Percentiles rank a stretch among this genome's conserved stretches.
Conservation (phyloP, 129 eudicot genomes). For the Flaveria ramosissima region DNA sequence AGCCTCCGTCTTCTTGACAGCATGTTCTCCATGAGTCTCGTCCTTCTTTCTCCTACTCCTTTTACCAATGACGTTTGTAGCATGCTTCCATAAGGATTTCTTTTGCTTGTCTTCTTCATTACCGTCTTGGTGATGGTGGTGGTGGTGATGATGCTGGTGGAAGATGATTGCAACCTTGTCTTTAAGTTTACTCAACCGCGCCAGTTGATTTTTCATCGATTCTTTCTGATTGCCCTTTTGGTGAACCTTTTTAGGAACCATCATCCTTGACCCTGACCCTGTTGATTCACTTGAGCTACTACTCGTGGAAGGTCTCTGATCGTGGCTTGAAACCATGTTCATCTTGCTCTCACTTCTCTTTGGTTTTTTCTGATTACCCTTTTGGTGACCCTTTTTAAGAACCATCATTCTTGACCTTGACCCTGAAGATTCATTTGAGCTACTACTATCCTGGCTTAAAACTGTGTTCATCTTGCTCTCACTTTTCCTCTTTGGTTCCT, state of each 20-base stretch:
- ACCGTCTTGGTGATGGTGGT: constrained; percentile 43
- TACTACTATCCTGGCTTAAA: too few relatives aligned
- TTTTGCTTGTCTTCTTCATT: constrained; percentile 18
- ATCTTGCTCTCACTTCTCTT: too few relatives aligned
- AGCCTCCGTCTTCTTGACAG: constrained; percentile 8
- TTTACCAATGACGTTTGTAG: constrained; percentile 26
- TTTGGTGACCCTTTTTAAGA: too few relatives aligned
- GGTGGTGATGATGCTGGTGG: constrained; percentile 83
- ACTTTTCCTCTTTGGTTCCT: too few relatives aligned
- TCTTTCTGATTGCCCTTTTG: constrained; percentile 17
- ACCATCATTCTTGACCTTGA: too few relatives aligned
- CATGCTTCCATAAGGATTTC: constrained; percentile 39
- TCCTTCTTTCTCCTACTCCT: constrained; percentile 24
- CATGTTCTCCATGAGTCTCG: not conserved
- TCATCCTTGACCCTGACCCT: not conserved
- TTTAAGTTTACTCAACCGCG: constrained; percentile 50
- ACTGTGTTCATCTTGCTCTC: too few relatives aligned
- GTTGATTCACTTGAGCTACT: too few relatives aligned
- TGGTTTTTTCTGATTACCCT: too few relatives aligned
- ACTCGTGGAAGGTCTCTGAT: too few relatives aligned
- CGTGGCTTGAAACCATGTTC: too few relatives aligned
- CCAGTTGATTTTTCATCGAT: constrained; percentile 29
- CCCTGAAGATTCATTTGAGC: too few relatives aligned
- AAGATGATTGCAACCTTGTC: constrained; percentile 63
- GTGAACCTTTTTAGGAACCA: constrained; percentile 15